phyloP scores from a whole-genome alignment of 352 stramenopile genomes.

The Phytopythium kandeliae region DNA sequence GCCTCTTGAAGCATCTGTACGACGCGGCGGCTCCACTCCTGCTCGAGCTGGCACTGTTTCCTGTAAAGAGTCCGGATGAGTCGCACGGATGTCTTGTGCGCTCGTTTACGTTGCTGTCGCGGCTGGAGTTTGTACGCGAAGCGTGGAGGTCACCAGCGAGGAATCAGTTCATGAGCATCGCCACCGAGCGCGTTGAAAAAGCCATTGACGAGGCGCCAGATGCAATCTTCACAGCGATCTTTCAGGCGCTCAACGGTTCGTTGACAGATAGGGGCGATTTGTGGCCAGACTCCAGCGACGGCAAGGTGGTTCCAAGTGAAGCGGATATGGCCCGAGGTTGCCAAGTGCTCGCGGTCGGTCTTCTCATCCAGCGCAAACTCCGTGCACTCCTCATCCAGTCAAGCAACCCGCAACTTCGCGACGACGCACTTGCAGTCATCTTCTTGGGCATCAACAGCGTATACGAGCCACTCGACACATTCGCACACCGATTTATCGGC shows the following conservation, averaged over 20 bases:
- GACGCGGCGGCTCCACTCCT: conserved; percentile 13
- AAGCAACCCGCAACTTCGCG: conserved; percentile 12
- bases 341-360: conserved; percentile 30
- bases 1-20: conserved; percentile 27
- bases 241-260: conserved; percentile 17
- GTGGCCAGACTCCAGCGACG: conserved; percentile 1
- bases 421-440: conserved; percentile 38
- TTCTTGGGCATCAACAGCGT: conserved; percentile 47
- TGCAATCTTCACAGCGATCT: conserved; percentile 24
- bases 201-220: conserved; percentile 26
- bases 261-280: background rate
- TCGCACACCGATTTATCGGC: conserved; percentile 41
- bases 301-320: conserved; percentile 14
- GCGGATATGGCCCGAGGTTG: conserved; percentile 32
- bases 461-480: conserved; percentile 42
- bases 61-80: background rate
- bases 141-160: conserved; percentile 15
- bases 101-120: conserved; percentile 23
- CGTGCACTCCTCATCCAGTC: conserved; percentile 40
- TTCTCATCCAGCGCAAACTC: conserved; percentile 49
- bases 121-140: conserved; percentile 50
- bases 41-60: conserved; percentile 8
- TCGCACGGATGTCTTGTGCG: conserved; percentile 5
- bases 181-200: conserved; percentile 41
- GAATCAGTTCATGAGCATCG: conserved; percentile 30